These are phyloP conservation scores for Teratosphaeria viscida DNA, from an alignment of 2,329 filamentous ascomycete species.

Conservation along the genomic window DNA sequence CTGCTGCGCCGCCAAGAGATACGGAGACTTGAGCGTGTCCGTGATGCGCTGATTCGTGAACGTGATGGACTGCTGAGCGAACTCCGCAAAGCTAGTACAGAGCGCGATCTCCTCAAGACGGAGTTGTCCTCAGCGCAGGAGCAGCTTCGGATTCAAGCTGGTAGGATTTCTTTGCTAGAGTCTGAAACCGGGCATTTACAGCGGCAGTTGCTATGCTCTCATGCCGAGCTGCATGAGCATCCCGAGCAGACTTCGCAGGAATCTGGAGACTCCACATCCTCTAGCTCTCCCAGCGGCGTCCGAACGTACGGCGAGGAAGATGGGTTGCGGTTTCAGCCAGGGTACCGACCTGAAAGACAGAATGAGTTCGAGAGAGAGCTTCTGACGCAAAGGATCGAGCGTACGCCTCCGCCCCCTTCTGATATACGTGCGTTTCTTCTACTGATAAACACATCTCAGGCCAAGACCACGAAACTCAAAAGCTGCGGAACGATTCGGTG, in stretches of 20 bases:
- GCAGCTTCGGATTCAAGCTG: constrained; percentile 6
- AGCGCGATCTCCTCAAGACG: background rate
- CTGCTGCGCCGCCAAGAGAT: constrained; percentile 13
- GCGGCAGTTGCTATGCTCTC: constrained; percentile 1
- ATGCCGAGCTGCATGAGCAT: constrained; percentile 1
- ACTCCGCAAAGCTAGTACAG: background rate
- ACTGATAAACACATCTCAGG: constrained; percentile 8
- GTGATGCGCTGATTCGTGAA: constrained; percentile 6
- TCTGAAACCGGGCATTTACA: constrained; percentile 3
- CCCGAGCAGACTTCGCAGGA: background rate
- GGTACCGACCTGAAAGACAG: background rate
- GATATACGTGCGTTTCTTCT: background rate
- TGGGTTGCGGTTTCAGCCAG: background rate
- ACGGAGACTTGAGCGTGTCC: constrained; percentile 6
- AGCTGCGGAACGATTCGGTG: constrained; percentile 12
- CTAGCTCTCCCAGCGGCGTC: background rate
- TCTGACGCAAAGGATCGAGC: constrained; percentile 10
- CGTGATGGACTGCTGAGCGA: constrained; percentile 5
- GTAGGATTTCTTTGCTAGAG: constrained; percentile 7
- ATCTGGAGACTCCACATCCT: background rate
- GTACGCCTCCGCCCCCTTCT: background rate
- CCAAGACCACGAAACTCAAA: constrained; percentile 8
- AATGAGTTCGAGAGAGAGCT: constrained; percentile 7
- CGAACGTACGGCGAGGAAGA: background rate
- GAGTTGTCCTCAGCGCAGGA: background rate